Evolutionary conservation across 2,329 filamentous ascomycete genomes (phyloP).

Genomic region (Clonostachys rosea): DNA sequence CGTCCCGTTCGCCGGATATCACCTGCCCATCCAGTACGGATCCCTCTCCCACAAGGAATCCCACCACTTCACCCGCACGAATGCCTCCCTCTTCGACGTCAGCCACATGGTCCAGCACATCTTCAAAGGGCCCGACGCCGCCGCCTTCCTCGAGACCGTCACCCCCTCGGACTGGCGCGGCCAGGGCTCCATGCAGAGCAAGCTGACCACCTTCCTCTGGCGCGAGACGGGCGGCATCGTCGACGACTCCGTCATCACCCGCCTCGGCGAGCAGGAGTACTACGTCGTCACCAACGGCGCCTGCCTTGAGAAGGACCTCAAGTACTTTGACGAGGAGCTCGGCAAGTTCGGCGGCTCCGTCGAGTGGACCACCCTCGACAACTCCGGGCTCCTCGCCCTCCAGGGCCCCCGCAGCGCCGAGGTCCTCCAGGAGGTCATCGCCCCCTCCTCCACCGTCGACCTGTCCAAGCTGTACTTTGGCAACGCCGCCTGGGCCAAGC

Average conservation of each 20-base stretch:
- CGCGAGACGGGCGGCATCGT: conserved; percentile 82
- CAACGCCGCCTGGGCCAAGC: conserved; percentile 59
- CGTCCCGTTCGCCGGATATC: conserved; percentile 91
- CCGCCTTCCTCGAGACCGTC: conserved; percentile 76
- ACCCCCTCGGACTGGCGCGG: conserved; percentile 70
- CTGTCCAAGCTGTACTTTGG: conserved; percentile 79
- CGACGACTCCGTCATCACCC: conserved; percentile 89
- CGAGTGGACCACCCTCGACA: conserved; percentile 67
- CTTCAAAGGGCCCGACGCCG: conserved; percentile 75
- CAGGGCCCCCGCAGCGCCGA: conserved; percentile 77
- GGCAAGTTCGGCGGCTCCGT: conserved; percentile 45
- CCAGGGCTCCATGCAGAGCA: conserved; percentile 65
- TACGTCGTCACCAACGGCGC: conserved; percentile 96
- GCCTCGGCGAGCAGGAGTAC: conserved; percentile 68
- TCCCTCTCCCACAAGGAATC: conserved; percentile 75
- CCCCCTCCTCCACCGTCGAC: conserved; percentile 34
- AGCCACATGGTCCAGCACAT: conserved; percentile 94
- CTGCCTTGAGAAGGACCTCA: conserved; percentile 82
- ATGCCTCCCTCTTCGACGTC: conserved; percentile 92
- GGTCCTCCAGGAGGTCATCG: conserved; percentile 62
- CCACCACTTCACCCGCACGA: conserved; percentile 83
- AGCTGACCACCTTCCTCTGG: conserved; percentile 79
- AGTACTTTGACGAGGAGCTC: conserved; percentile 70
- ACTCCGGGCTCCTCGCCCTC: conserved; percentile 78
- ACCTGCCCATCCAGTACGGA: conserved; percentile 89